Evolutionary conservation across 2,329 filamentous ascomycete genomes (phyloP), one percentile per base, ranked within the genome.

Genomic region (Alternaria arbusti): DNA sequence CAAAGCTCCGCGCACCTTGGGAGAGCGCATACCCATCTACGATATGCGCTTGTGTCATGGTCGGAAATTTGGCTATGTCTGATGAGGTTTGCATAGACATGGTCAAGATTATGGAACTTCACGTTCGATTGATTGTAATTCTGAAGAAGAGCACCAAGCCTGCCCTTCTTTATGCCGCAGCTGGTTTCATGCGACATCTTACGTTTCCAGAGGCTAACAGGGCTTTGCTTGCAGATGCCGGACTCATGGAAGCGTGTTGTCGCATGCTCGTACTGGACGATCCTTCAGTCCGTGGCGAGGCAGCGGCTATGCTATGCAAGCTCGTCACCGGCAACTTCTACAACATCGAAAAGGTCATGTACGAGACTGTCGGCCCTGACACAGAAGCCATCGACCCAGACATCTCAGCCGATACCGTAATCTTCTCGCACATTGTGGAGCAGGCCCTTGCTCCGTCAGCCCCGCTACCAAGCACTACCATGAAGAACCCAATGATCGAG

Each of bases 401-500:
- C 22, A 26, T 60, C 45, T 66, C 73, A 22, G 59, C 65, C 7
- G 64, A 73, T 1, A 65, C 69, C 6, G 76, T 71, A 7, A 65
- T 77, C 6, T 70, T 78, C 7, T 69, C 74, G 36, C 69, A 73
- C 26, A 65, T 79, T 9, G 71, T 76, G 30, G 68, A 71, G 28
- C 75, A 78, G 45, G 73, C 77, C 25, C 66, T 78, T 6, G 67
- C 66, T n/a, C 73, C 76, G 15, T 70, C 75, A 3, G 67, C 64
- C 17, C 75, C 78, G 25, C 28, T 79, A 3, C 77, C 78, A 5
- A 80, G 78, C 57, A 77, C 75, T n/a, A 63, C 75, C 1, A 79
- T 80, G 77, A 80, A 79, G 62, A 79, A 78, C n/a, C 66, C 75
- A n/a, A 74, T 71, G 66, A 72, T 80, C 32, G 78, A 80, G 64